A percentile compares a stretch with the other conserved stretches of the same genome.
Evolutionary conservation across 441 rosid species (phyloP).

Genomic region (Jatropha multifida): DNA sequence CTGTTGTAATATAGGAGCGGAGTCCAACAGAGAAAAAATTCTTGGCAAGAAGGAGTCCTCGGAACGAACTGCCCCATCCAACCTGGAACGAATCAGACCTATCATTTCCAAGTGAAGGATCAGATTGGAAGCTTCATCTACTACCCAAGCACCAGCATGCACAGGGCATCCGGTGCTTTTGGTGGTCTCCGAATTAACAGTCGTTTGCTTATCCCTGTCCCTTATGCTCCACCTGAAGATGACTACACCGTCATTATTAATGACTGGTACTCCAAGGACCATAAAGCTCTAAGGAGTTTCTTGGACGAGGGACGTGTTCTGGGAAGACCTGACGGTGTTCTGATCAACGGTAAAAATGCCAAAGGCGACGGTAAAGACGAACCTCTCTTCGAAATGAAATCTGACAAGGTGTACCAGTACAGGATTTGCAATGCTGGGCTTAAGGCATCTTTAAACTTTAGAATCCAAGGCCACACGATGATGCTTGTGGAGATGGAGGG

Average conservation of each 20-base stretch:
- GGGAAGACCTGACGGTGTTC: slow-evolving; percentile 27
- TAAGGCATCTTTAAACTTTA: slow-evolving; percentile 57
- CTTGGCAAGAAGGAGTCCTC: slow-evolving; percentile 63
- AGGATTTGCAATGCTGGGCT: slow-evolving; percentile 70
- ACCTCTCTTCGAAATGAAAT: slow-evolving; percentile 65
- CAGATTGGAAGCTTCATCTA: slow-evolving; percentile 82
- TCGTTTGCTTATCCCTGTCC: slow-evolving; percentile 65
- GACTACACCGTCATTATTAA: slow-evolving; percentile 53
- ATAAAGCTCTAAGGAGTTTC: slow-evolving; percentile 40
- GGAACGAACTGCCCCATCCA: slow-evolving; percentile 73
- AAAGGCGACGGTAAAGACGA: slow-evolving; percentile 39
- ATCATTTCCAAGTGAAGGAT: slow-evolving; percentile 69
- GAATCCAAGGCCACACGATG: slow-evolving; percentile 69
- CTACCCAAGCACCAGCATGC: slow-evolving; percentile 53
- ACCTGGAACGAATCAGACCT: slow-evolving; percentile 63
- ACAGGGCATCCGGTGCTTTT: slow-evolving; percentile 60
- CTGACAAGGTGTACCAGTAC: slow-evolving; percentile 61
- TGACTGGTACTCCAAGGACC: slow-evolving; percentile 63
- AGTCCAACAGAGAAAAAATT: slow-evolving; percentile 65
- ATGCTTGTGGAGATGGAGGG: slow-evolving; percentile 86
- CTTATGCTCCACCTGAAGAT: slow-evolving; percentile 60
- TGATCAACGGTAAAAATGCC: slow-evolving; percentile 44
- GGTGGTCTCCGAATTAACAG: slow-evolving; percentile 70
- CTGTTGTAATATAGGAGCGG: slow-evolving; percentile 43
- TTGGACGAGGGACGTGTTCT: slow-evolving; percentile 57